Conservation (phyloP, 441 rosid genomes). For the Erodium chrysanthum region DNA sequence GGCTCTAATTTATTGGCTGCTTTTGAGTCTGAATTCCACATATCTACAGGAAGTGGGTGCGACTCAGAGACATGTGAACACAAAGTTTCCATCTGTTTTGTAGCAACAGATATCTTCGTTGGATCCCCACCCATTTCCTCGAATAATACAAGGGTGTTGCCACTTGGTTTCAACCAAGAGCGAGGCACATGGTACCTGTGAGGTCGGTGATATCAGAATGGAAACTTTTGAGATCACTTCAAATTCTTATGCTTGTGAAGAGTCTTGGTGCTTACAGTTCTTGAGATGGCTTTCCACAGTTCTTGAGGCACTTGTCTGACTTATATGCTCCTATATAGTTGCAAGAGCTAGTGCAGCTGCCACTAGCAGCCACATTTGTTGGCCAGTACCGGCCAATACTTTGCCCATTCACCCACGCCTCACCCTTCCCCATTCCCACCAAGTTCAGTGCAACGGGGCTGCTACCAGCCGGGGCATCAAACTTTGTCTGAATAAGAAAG, state of each 20-base stretch:
- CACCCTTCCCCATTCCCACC: constrained; percentile 84
- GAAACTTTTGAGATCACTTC: not conserved
- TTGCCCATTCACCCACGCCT: constrained; percentile 95
- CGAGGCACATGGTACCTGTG: constrained; percentile 88
- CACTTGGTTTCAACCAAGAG: constrained; percentile 68
- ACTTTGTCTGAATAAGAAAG: constrained; percentile 43
- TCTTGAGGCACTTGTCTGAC: constrained; percentile 64
- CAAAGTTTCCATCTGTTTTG: constrained; percentile 39
- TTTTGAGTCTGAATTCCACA: constrained; percentile 49
- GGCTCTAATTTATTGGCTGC: constrained; percentile 33
- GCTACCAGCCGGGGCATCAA: constrained; percentile 59
- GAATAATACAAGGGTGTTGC: constrained; percentile 69
- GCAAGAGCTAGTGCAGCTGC: constrained; percentile 61
- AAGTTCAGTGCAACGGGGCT: constrained; percentile 77
- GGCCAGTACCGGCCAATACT: constrained; percentile 98
- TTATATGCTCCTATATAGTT: constrained; percentile 61
- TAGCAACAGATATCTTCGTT: constrained; percentile 46
- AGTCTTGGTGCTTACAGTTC: constrained; percentile 45
- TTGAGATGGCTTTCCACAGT: constrained; percentile 88
- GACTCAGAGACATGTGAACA: constrained; percentile 64
- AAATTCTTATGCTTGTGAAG: not conserved
- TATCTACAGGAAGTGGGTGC: constrained; percentile 65
- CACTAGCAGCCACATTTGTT: constrained; percentile 32
- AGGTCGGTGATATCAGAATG: constrained; percentile 11
- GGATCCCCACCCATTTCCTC: constrained; percentile 95